Percentiles rank a stretch among this genome's conserved stretches.
phyloP scores from a whole-genome alignment of 768 basidiomycete species.

The Leccinum boreale region DNA sequence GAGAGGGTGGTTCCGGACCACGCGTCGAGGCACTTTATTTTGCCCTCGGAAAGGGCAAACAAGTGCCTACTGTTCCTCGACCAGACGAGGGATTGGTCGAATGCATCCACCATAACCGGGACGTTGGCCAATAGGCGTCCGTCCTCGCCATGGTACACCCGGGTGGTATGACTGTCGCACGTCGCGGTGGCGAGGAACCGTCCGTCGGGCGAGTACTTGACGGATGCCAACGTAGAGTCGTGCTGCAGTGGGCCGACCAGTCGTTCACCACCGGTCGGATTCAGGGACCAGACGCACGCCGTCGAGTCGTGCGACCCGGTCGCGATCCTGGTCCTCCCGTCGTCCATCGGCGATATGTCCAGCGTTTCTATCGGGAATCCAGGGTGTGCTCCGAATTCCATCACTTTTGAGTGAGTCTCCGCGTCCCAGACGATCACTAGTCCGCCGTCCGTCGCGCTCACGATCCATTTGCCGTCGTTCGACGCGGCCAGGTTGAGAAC shows the following conservation, averaged over 20 bases:
- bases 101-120: neutral
- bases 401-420: neutral
- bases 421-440: conserved; percentile 2
- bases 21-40: conserved; percentile 2
- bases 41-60: conserved; percentile 2
- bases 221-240: neutral
- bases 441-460: neutral
- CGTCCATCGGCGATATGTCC: conserved; percentile 10
- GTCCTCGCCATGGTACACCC: conserved; percentile 3
- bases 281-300: conserved; percentile 1
- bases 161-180: neutral
- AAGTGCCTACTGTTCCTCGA: neutral
- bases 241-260: conserved; percentile 3
- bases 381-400: conserved; percentile 2
- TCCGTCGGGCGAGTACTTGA: conserved; percentile 12
- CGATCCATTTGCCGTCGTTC: conserved; percentile 9
- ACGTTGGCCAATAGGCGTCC: neutral
- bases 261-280: neutral
- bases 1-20: neutral
- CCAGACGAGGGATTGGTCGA: conserved; percentile 9
- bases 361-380: neutral
- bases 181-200: conserved; percentile 7
- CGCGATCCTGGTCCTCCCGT: conserved; percentile 6
- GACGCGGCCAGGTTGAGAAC: neutral
- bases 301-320: conserved; percentile 10